Evolutionary conservation across 2,329 filamentous ascomycete genomes (phyloP).

Genomic region (Paecilomyces dactylethromorphus): DNA sequence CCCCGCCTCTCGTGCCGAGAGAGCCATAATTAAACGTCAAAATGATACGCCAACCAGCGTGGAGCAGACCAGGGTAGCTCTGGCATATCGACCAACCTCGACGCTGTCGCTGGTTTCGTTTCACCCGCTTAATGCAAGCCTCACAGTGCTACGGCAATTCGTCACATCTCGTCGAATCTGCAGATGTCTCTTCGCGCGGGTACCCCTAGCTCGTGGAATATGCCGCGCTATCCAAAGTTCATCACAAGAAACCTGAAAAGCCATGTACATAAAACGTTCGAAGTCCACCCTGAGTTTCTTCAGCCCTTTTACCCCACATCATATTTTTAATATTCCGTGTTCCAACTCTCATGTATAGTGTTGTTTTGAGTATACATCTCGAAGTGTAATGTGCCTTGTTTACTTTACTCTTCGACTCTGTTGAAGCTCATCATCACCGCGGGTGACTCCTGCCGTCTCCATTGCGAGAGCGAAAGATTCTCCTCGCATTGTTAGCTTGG

Average conservation of each 20-base stretch:
- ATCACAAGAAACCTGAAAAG: background rate
- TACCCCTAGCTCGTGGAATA: background rate
- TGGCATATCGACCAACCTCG: background rate
- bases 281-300: background rate
- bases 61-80: background rate
- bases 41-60: background rate
- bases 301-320: background rate
- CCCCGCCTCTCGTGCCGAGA: background rate
- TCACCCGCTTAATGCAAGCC: background rate
- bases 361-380: background rate
- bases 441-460: background rate
- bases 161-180: background rate
- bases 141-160: background rate
- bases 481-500: background rate
- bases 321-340: background rate
- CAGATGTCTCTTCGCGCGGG: background rate
- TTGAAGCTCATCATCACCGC: background rate
- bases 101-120: background rate
- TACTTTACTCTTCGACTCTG: background rate
- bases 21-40: background rate
- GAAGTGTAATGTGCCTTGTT: background rate
- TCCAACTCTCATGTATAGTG: background rate
- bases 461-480: background rate
- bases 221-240: background rate
- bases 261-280: background rate